These are phyloP conservation scores for Phytophthora sojae DNA, from an alignment of 352 stramenopile genomes.

Conservation along the genomic window DNA sequence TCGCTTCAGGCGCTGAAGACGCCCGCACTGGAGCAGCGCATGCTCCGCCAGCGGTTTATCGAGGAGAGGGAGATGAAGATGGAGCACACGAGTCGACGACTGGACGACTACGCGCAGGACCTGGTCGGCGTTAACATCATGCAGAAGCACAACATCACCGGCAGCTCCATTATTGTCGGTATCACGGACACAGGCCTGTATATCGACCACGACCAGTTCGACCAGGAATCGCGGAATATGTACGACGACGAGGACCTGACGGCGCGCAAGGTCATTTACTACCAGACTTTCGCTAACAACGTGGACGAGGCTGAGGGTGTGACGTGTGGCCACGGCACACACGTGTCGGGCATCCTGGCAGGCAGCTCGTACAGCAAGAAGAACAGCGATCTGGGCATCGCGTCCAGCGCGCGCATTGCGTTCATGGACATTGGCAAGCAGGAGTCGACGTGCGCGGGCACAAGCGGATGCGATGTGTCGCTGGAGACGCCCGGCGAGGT, in stretches of 20 bases:
- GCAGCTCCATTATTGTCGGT: slow-evolving; percentile 67
- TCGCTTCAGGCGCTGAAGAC: slow-evolving; percentile 35
- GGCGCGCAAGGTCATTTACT: slow-evolving; percentile 86
- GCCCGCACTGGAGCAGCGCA: slow-evolving; percentile 48
- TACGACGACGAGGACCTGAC: slow-evolving; percentile 62
- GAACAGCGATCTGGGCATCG: slow-evolving; percentile 68
- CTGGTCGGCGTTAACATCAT: slow-evolving; percentile 63
- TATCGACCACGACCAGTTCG: slow-evolving; percentile 84
- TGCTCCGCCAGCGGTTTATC: slow-evolving; percentile 31
- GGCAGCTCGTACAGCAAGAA: slow-evolving; percentile 61
- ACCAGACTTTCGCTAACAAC: slow-evolving; percentile 79
- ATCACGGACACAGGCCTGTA: slow-evolving; percentile 84
- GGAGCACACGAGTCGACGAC: slow-evolving; percentile 33
- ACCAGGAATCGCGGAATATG: slow-evolving; percentile 59
- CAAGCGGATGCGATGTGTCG: slow-evolving; percentile 47
- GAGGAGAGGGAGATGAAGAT: slow-evolving; percentile 14
- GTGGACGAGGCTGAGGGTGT: slow-evolving; percentile 69
- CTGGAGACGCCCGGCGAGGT: slow-evolving; percentile 59
- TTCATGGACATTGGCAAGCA: slow-evolving; percentile 92
- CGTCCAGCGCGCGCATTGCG: slow-evolving; percentile 79
- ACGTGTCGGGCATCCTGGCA: slow-evolving; percentile 85
- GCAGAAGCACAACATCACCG: slow-evolving; percentile 72
- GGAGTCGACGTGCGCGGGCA: slow-evolving; percentile 41
- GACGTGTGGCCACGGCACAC: slow-evolving; percentile 87
- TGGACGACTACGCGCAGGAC: slow-evolving; percentile 66